Evolutionary conservation across 192 early-diverging fungal genomes (phyloP).

Genomic region (Rhizoclosmatium sp.): DNA sequence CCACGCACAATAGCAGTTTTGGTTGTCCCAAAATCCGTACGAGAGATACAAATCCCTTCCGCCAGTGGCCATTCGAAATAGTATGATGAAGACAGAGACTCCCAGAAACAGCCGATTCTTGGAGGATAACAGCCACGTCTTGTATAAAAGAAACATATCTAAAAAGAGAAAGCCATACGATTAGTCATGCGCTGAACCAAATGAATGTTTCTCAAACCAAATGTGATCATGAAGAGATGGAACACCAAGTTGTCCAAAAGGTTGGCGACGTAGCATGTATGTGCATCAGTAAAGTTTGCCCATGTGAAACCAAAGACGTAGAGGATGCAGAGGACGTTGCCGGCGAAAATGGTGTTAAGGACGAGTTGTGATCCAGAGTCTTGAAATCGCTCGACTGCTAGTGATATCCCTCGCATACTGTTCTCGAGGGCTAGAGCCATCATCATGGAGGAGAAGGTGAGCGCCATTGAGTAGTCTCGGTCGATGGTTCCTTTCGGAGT

Average conservation of each 20-base stretch:
- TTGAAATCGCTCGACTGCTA: background rate
- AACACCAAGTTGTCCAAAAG: background rate
- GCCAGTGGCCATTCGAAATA: background rate
- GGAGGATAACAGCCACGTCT: constrained; percentile 8
- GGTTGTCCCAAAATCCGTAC: constrained; percentile 1
- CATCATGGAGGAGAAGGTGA: constrained; percentile 8
- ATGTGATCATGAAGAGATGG: constrained; percentile 6
- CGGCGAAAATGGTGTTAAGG: background rate
- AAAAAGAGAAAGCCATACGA: background rate
- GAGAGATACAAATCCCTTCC: background rate
- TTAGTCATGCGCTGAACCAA: too few species aligned
- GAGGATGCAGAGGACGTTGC: background rate
- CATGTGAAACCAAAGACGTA: background rate
- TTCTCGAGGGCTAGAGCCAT: constrained; percentile 18
- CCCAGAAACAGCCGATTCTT: background rate
- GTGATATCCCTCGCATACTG: constrained; percentile 10
- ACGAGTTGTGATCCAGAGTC: background rate
- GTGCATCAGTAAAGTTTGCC: background rate
- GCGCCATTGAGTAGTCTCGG: background rate
- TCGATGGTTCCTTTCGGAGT: too few species aligned
- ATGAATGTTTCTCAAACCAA: background rate
- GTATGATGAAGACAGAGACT: background rate
- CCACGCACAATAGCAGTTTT: background rate
- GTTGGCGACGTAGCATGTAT: constrained; percentile 10
- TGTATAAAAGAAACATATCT: constrained; percentile 20